Evolutionary conservation across 768 basidiomycete species (phyloP), one percentile per base, ranked within the genome.

Genomic region (Kwoniella dendrophila): DNA sequence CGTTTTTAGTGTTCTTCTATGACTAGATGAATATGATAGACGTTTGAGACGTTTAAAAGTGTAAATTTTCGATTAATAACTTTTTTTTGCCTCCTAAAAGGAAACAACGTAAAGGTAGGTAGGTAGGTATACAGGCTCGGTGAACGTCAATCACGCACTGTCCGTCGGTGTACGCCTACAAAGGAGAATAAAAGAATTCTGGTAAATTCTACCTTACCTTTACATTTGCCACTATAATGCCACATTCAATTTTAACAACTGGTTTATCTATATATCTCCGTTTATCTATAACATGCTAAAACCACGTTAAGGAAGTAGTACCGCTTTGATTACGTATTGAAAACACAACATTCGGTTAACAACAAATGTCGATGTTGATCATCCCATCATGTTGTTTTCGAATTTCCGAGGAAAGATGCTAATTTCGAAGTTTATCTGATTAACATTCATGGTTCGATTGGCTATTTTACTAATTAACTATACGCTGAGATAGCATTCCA

Each of bases 251-350:
- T 4, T n/a, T n/a, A n/a, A n/a, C n/a, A n/a, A n/a, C n/a, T n/a
- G n/a, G n/a, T 20, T 45, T 43, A 45, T 56, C 54, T 45, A 27
- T 30, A 32, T 56, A 56, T 56, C 40, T 14, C 54, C 54, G 54
- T 40, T 43, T 30, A 30, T 27, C 47, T n/a, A 20, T 10, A 20
- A 2, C 30, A 51, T 26, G 49, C 49, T 32, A 18, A 22, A 18
- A 36, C 49, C 54, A 56, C 54, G 54, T 56, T 41, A 5, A 7
- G 14, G 34, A 1, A 12, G 48, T 27, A 24, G 26, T 2, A 18
- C 14, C 20, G 27, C n/a, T 12, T 26, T 30, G 20, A 54, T 54
- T 54, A 54, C 40, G 53, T 54, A 54, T 40, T 40, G 20, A 38
- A 2, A 18, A 20, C 12, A 43, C n/a, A n/a, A n/a, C n/a, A n/a